Conservation (phyloP, 768 basidiomycete species). For the Boletus bicolor region DNA sequence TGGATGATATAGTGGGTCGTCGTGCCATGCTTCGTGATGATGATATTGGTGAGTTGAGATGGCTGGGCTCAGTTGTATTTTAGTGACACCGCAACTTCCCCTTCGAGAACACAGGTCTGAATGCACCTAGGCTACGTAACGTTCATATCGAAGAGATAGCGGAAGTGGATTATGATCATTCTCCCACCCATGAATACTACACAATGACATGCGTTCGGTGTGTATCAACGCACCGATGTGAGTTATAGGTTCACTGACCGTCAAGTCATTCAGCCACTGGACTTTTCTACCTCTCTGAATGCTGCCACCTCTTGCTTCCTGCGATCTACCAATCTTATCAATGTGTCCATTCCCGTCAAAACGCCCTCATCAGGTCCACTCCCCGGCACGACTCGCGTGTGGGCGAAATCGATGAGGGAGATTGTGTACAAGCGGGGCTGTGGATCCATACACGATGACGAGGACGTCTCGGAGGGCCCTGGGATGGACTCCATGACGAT, state of each 20-base stretch:
- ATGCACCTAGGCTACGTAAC: neutral
- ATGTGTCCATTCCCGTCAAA: slow-evolving; percentile 66
- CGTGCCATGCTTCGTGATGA: too few relatives aligned
- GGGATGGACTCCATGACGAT: slow-evolving; percentile 22
- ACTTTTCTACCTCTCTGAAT: neutral
- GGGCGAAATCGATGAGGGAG: slow-evolving; percentile 93
- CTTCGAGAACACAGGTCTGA: neutral
- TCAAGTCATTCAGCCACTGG: neutral
- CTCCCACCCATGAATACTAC: neutral
- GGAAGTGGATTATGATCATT: neutral
- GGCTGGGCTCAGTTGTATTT: too few relatives aligned
- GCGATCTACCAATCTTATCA: slow-evolving; percentile 57
- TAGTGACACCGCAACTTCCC: too few relatives aligned
- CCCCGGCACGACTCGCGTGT: slow-evolving; percentile 65
- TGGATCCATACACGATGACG: slow-evolving; percentile 33
- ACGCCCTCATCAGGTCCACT: slow-evolving; percentile 79
- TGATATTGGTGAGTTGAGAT: too few relatives aligned
- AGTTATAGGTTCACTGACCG: neutral
- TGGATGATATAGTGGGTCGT: too few relatives aligned
- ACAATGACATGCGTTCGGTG: too few relatives aligned
- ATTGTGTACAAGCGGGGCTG: slow-evolving; percentile 45
- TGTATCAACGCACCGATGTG: neutral
- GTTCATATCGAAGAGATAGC: neutral
- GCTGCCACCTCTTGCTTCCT: slow-evolving; percentile 46
- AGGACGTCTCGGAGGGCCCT: slow-evolving; percentile 18